Evolutionary conservation across 495 filamentous ascomycete species (phyloP).

Genomic region (Astrothelium macrocarpum): DNA sequence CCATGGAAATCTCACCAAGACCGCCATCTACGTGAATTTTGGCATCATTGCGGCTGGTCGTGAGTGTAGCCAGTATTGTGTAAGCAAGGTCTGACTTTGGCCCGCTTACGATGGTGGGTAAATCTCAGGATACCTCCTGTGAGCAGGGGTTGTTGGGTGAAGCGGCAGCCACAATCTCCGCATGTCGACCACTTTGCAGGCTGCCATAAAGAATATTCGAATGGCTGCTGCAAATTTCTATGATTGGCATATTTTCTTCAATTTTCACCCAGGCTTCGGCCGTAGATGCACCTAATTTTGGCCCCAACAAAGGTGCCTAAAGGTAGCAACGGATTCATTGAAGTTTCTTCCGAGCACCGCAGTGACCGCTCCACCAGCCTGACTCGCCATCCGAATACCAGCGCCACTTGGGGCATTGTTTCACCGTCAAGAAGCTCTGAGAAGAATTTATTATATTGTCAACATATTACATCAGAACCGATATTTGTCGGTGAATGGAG

Average conservation of each 20-base stretch:
- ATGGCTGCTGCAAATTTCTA: neutral
- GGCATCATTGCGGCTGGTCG: neutral
- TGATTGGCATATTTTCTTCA: neutral
- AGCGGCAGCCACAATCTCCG: neutral
- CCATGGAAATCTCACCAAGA: neutral
- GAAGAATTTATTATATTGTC: neutral
- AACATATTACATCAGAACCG: neutral
- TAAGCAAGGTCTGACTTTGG: conserved; percentile 3
- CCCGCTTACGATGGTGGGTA: neutral
- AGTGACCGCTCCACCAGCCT: neutral
- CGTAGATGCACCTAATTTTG: no score
- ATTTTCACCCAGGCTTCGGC: neutral
- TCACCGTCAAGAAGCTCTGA: neutral
- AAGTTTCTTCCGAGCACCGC: neutral
- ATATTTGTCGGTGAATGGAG: neutral
- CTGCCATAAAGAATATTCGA: neutral
- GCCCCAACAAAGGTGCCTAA: no score
- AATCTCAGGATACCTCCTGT: neutral
- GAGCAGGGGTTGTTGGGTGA: neutral
- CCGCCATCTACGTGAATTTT: neutral
- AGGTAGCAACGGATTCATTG: no score
- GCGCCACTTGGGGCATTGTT: neutral
- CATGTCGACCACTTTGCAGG: neutral
- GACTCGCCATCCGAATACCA: neutral
- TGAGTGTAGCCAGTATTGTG: neutral